Evolutionary conservation across 2,329 filamentous ascomycete species (phyloP), one percentile per base, ranked within the genome.

Genomic region (Alternaria arborescens): DNA sequence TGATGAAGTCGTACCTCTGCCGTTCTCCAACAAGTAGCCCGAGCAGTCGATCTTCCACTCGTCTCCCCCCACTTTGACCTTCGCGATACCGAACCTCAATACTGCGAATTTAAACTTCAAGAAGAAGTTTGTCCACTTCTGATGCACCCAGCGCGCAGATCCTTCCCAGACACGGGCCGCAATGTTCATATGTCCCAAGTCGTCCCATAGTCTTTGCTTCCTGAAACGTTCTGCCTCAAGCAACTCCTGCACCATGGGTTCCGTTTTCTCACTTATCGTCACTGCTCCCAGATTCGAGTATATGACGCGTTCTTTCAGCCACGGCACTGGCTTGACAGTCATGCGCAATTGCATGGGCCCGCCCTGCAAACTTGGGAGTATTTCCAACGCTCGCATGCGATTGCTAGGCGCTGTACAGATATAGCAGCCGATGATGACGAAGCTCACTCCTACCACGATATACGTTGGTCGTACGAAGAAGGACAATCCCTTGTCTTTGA

Each of bases 1-100:
- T 12, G 2, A 20, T 3, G 20, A 16, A 11, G 16, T 68, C 72
- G 46, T 73, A 78, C 76, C 76, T 75, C 69, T 70, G 22, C 76
- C 76, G 41, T 77, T 62, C 43, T 78, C 76, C 7, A 72, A 52
- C 55, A 78, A 52, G 46, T 68, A 75, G 0, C 74, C 76, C 12
- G 70, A 70, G 58, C 75, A 77, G 53, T 78, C 76, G 47, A 78
- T 71, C 63, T 77, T 77, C 75, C 75, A 78, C 52, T 75, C 76
- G 16, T 71, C 68, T 7, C 69, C 74, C 16, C 71, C 60, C 3
- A 76, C 72, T 48, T 75, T 65, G 4, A 77, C 63, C 11, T 71
- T 66, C 4, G 71, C 71, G 48, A 74, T 72, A 4, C 75, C 74
- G 38, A 77, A 77, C 22, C 71, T 68, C 36, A 77, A 53, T 10